Evolutionary conservation across 148 eudicot species (phyloP).

Genomic region (Rhododendron molle): DNA sequence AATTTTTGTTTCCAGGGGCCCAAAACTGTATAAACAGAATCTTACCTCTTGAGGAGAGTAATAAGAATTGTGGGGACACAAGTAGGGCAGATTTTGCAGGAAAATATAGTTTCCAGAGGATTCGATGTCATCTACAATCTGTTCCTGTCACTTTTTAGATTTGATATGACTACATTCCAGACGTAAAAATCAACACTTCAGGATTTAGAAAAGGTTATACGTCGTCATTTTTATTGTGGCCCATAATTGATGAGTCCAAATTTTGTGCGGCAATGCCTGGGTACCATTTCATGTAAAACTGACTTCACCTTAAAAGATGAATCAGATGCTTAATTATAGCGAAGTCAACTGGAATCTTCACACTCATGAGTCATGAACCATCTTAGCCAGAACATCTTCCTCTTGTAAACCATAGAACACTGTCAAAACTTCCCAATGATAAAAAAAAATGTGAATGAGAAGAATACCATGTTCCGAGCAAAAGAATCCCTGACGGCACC

Average conservation of each 20-base stretch:
- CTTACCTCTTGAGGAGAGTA: not conserved
- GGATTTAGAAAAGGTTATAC: not conserved
- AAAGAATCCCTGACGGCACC: slow-evolving; percentile 95
- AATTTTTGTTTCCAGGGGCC: not conserved
- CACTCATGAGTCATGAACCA: not conserved
- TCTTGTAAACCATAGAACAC: not conserved
- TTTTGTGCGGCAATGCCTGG: not conserved
- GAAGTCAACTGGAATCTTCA: not conserved
- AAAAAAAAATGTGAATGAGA: slow-evolving; percentile 1
- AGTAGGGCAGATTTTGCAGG: not conserved
- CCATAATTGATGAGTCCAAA: not conserved
- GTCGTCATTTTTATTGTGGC: not conserved
- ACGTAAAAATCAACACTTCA: not conserved
- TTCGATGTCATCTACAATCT: not conserved
- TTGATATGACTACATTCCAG: not conserved
- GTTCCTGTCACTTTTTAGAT: not conserved
- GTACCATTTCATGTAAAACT: not conserved
- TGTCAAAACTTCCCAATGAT: not conserved
- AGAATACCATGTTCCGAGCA: slow-evolving; percentile 85
- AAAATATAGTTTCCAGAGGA: not conserved
- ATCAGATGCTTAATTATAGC: not conserved
- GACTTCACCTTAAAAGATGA: not conserved
- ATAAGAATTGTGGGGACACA: not conserved
- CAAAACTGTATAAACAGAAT: not conserved
- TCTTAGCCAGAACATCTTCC: not conserved